A percentile compares a stretch with the other conserved stretches of the same genome.
Evolutionary conservation across 192 early-diverging fungal species (phyloP).

Genomic region (Thoreauomyces humboldtii): DNA sequence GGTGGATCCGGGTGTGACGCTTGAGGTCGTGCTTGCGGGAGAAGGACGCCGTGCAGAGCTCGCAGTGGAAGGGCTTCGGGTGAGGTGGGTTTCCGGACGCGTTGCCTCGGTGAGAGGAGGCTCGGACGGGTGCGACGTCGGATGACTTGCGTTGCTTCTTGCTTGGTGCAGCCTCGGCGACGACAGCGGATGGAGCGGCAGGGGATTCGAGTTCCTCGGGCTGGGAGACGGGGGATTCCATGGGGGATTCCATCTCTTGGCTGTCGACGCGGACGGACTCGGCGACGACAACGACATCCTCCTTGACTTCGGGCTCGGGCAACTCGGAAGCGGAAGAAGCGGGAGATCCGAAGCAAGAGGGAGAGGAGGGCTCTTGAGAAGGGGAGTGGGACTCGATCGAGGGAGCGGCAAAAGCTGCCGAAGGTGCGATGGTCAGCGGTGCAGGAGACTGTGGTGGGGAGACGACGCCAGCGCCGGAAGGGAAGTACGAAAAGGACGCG

Average conservation of each 20-base stretch:
- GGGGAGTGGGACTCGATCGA: not conserved
- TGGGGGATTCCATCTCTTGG: no score
- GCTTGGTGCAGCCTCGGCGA: not conserved
- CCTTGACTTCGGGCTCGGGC: not conserved
- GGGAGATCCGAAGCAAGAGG: not conserved
- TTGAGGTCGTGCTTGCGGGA: conserved; percentile 89
- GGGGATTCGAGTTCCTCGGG: no score
- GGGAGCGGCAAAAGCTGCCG: not conserved
- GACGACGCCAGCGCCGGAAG: not conserved
- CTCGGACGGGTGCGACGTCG: conserved; percentile 23
- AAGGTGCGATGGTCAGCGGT: not conserved
- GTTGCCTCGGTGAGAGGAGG: conserved; percentile 4
- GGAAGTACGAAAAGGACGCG: not conserved
- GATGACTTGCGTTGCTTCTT: not conserved
- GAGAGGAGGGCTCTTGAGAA: not conserved
- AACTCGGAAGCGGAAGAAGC: not conserved
- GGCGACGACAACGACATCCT: no score
- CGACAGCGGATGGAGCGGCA: not conserved
- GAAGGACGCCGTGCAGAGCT: conserved; percentile 73
- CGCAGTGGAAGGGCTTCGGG: conserved; percentile 58
- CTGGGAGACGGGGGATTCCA: no score
- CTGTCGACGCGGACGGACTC: no score
- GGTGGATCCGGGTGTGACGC: conserved; percentile 55
- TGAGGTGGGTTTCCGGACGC: conserved; percentile 1
- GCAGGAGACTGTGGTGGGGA: conserved; percentile 3